A percentile compares a stretch with the other conserved stretches of the same genome.
These are phyloP conservation scores for Xylaria grammica DNA, from an alignment of 495 filamentous ascomycete species.

Conservation along the genomic window DNA sequence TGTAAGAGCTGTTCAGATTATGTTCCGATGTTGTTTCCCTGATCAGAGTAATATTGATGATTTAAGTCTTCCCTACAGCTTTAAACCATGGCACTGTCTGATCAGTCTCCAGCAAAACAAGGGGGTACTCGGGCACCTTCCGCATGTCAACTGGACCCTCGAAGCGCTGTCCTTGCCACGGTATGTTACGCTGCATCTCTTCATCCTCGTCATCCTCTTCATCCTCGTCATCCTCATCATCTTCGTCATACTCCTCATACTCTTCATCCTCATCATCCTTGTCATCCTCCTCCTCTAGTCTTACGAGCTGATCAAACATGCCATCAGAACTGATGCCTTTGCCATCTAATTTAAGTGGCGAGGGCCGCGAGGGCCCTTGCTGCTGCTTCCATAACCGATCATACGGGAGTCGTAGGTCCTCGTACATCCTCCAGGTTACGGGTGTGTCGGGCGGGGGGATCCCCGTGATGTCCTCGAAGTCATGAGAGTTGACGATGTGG, in stretches of 20 bases:
- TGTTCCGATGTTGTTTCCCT: too few relatives aligned
- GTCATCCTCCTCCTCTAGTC: neutral
- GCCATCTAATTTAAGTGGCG: neutral
- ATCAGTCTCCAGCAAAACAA: slow-evolving; percentile 9
- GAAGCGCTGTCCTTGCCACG: too few relatives aligned
- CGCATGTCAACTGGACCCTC: too few relatives aligned
- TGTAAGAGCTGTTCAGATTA: too few relatives aligned
- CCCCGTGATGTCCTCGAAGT: slow-evolving; percentile 11
- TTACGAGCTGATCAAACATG: neutral
- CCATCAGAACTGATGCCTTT: slow-evolving; percentile 3
- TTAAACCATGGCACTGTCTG: slow-evolving; percentile 5
- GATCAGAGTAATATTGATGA: too few relatives aligned
- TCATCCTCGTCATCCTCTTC: too few relatives aligned
- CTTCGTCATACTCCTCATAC: too few relatives aligned
- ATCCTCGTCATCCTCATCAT: too few relatives aligned
- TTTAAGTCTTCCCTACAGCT: neutral
- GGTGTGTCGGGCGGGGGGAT: slow-evolving; percentile 5
- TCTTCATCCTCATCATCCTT: too few relatives aligned
- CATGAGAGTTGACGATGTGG: slow-evolving; percentile 2
- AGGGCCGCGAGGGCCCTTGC: neutral
- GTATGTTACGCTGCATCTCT: neutral
- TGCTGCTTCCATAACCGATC: slow-evolving; percentile 10
- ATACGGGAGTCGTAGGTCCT: slow-evolving; percentile 17
- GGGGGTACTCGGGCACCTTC: neutral
- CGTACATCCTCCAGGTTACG: slow-evolving; percentile 8